phyloP scores from a whole-genome alignment of 2,329 filamentous ascomycete genomes.

The Apiospora kogelbergensis region DNA sequence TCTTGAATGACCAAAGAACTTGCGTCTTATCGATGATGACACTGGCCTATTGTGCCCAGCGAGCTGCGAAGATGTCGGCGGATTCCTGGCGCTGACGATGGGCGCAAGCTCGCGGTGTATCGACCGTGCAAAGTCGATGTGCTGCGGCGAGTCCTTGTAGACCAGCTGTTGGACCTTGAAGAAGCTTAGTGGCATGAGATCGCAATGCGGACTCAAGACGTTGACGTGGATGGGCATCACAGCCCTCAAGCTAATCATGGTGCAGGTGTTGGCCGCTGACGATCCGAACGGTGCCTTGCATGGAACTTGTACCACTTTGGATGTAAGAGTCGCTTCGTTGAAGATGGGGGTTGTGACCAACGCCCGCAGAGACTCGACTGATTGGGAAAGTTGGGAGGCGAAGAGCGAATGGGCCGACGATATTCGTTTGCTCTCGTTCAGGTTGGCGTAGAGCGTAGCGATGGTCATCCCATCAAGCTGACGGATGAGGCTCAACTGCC shows the following conservation, averaged over 20 bases:
- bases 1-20: background rate
- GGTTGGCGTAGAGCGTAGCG: slow-evolving; percentile 35
- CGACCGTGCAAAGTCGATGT: slow-evolving; percentile 59
- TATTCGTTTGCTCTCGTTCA: slow-evolving; percentile 38
- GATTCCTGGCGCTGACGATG: slow-evolving; percentile 36
- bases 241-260: slow-evolving; percentile 56
- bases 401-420: slow-evolving; percentile 44
- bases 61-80: background rate
- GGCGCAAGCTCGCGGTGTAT: slow-evolving; percentile 62
- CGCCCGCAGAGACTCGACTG: slow-evolving; percentile 36
- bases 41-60: background rate
- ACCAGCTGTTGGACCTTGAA: slow-evolving; percentile 68
- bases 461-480: slow-evolving; percentile 48
- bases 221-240: slow-evolving; percentile 62
- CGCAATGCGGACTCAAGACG: slow-evolving; percentile 49
- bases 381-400: slow-evolving; percentile 40
- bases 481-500: slow-evolving; percentile 55
- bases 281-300: slow-evolving; percentile 26
- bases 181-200: slow-evolving; percentile 62
- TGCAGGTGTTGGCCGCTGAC: slow-evolving; percentile 24
- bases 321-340: slow-evolving; percentile 39
- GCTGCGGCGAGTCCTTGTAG: slow-evolving; percentile 52
- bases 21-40: background rate
- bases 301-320: slow-evolving; percentile 39
- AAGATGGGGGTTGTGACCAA: slow-evolving; percentile 42